phyloP scores from a whole-genome alignment of 208 protist species.

The Trypanosoma melophagium region DNA sequence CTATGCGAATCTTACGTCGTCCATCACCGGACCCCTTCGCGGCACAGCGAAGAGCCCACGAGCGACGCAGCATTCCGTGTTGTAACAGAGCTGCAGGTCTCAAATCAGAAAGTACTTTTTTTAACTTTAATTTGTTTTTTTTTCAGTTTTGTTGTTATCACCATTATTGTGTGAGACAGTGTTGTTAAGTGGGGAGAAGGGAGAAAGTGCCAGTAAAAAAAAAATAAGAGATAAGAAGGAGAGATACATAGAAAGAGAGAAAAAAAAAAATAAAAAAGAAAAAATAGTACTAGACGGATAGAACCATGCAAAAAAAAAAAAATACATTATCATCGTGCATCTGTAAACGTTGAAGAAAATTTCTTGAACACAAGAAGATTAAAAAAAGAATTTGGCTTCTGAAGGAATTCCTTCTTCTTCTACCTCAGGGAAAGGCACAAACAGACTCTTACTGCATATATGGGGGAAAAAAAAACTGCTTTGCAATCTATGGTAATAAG shows the following conservation, averaged over 20 bases:
- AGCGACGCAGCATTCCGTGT: slow-evolving; percentile 41
- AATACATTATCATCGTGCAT: background rate
- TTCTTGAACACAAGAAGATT: background rate
- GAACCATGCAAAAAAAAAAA: background rate
- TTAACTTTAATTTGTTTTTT: background rate
- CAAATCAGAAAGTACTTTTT: background rate
- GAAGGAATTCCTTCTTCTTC: too few species aligned
- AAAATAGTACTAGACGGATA: slow-evolving; percentile 3
- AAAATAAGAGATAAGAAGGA: background rate
- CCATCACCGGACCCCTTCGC: slow-evolving; percentile 12
- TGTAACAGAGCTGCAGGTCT: background rate
- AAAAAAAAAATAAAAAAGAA: slow-evolving; percentile 12
- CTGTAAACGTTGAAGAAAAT: background rate
- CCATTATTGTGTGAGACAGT: too few species aligned
- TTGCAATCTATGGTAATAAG: background rate
- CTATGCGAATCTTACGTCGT: slow-evolving; percentile 54
- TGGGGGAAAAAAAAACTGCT: background rate
- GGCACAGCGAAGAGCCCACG: slow-evolving; percentile 32
- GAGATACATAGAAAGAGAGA: background rate
- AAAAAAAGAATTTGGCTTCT: background rate
- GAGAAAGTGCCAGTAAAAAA: slow-evolving; percentile 3
- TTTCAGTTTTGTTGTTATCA: background rate
- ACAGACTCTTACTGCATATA: background rate
- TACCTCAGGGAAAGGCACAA: too few species aligned
- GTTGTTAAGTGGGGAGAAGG: too few species aligned